Evolutionary conservation across 768 basidiomycete genomes (phyloP).

Genomic region (Podaxis sp.): DNA sequence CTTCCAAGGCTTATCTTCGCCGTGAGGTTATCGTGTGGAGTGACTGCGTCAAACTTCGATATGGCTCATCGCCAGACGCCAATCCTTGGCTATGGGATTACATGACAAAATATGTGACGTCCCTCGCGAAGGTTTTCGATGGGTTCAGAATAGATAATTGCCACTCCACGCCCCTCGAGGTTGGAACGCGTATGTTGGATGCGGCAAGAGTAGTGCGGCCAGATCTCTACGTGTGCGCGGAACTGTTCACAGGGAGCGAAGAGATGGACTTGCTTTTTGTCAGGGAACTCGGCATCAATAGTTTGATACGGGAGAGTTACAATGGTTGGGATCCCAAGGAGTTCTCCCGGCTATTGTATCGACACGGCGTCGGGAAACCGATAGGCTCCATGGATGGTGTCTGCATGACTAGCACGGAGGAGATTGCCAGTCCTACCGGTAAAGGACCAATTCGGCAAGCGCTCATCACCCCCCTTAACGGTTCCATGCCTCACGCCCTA

Average conservation of each 20-base stretch:
- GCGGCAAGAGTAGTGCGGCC: slow-evolving; percentile 86
- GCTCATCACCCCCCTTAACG: slow-evolving; percentile 75
- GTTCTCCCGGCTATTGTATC: slow-evolving; percentile 82
- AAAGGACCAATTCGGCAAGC: slow-evolving; percentile 77
- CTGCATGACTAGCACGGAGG: slow-evolving; percentile 74
- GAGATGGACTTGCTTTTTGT: slow-evolving; percentile 93
- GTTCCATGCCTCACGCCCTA: slow-evolving; percentile 88
- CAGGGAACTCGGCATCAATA: slow-evolving; percentile 89
- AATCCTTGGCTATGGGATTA: slow-evolving; percentile 96
- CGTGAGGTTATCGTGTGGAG: slow-evolving; percentile 98
- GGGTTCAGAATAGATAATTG: slow-evolving; percentile 99
- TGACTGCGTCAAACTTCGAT: slow-evolving; percentile 97
- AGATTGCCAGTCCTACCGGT: slow-evolving; percentile 79
- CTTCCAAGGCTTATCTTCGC: slow-evolving; percentile 92
- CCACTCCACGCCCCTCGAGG: slow-evolving; percentile 93
- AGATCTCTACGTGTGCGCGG: slow-evolving; percentile 94
- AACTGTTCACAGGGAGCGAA: slow-evolving; percentile 94
- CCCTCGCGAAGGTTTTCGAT: slow-evolving; percentile 81
- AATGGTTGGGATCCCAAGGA: slow-evolving; percentile 91
- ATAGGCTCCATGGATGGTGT: slow-evolving; percentile 95
- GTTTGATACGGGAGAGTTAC: slow-evolving; percentile 91
- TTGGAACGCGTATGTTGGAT: slow-evolving; percentile 95
- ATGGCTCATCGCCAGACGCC: slow-evolving; percentile 72
- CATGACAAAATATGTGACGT: slow-evolving; percentile 81
- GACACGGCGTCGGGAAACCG: slow-evolving; percentile 90